Conservation (phyloP, 768 basidiomycete genomes). For the Crucibulum laeve region DNA sequence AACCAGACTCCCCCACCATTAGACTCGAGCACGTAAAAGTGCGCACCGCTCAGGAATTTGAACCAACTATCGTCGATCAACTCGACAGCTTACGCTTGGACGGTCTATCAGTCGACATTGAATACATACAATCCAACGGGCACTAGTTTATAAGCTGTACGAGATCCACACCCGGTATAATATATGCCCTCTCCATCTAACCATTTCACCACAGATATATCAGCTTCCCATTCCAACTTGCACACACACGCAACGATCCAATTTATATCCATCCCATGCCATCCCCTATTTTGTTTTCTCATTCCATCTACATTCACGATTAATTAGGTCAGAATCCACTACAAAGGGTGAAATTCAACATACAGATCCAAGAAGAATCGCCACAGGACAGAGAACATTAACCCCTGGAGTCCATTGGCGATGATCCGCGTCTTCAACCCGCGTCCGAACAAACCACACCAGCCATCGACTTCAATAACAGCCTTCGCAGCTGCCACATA, state of each 20-base stretch:
- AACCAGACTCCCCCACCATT: conserved; percentile 5
- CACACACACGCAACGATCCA: background rate
- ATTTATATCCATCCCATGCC: conserved; percentile 1
- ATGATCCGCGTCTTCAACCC: conserved; percentile 87
- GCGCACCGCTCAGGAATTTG: conserved; percentile 10
- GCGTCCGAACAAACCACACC: conserved; percentile 79
- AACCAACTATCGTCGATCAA: conserved; percentile 9
- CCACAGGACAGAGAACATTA: conserved; percentile 93
- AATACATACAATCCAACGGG: background rate
- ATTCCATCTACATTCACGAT: conserved; percentile 14
- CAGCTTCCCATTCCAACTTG: background rate
- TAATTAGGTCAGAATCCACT: background rate
- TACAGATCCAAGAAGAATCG: conserved; percentile 86
- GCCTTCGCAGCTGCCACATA: conserved; percentile 76
- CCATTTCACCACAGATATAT: background rate
- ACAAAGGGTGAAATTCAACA: conserved; percentile 23
- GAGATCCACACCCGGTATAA: background rate
- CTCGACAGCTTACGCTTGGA: conserved; percentile 10
- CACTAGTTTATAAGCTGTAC: too few relatives aligned
- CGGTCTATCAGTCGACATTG: conserved; percentile 1
- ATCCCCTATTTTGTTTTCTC: conserved; percentile 15
- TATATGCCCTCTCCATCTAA: background rate
- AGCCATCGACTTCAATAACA: conserved; percentile 73
- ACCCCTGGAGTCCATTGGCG: conserved; percentile 87
- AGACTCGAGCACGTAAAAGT: conserved; percentile 12